These are phyloP conservation scores for Yueomyces sinensis DNA, from an alignment of 805 yeast species.

Conservation along the genomic window DNA sequence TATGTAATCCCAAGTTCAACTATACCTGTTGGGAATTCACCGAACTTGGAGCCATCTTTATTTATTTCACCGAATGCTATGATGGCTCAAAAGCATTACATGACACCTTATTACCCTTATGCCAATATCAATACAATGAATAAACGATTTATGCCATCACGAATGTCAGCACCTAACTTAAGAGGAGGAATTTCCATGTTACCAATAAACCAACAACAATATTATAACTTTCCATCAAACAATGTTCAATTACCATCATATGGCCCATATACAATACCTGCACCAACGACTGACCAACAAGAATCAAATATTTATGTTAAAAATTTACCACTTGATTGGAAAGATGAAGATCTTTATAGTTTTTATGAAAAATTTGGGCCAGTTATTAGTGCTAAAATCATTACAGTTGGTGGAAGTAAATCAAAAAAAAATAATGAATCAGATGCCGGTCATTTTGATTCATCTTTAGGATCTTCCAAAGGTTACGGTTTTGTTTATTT, in stretches of 20 bases:
- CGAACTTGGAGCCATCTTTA: background rate
- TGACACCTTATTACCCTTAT: background rate
- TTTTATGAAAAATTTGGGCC: slow-evolving; percentile 36
- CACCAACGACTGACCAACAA: slow-evolving; percentile 35
- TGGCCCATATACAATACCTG: slow-evolving; percentile 8
- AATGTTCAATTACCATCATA: background rate
- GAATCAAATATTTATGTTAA: slow-evolving; percentile 66
- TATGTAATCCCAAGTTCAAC: background rate
- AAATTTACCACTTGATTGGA: slow-evolving; percentile 41
- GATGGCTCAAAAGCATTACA: background rate
- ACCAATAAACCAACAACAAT: background rate
- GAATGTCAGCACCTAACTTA: background rate
- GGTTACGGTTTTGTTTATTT: slow-evolving; percentile 79
- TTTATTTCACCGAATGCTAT: background rate
- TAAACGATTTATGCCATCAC: background rate
- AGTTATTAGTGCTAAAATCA: slow-evolving; percentile 42
- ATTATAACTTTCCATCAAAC: background rate
- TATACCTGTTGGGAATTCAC: background rate
- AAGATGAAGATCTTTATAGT: slow-evolving; percentile 36
- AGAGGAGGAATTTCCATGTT: background rate
- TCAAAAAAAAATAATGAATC: slow-evolving; percentile 3
- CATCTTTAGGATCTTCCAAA: slow-evolving; percentile 32
- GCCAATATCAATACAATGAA: background rate
- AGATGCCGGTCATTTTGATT: slow-evolving; percentile 2
- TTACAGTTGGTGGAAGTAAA: slow-evolving; percentile 29